These are phyloP conservation scores for Rhododendron vialii DNA, from an alignment of 148 eudicot genomes.

Conservation along the genomic window DNA sequence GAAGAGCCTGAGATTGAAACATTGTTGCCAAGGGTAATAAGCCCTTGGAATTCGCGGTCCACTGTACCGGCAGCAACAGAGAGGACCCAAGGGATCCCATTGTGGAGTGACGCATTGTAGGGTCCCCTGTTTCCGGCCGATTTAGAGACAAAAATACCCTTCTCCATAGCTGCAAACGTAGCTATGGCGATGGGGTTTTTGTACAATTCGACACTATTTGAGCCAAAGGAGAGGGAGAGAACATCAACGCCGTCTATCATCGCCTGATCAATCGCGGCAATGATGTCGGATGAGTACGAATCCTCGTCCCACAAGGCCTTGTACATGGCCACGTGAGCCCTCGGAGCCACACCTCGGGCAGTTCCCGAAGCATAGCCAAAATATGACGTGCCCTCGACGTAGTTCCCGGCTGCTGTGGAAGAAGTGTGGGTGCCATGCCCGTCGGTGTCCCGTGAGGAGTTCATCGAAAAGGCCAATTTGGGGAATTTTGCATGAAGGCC, in stretches of 20 bases:
- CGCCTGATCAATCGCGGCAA: conserved; percentile 62
- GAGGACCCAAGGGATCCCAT: conserved; percentile 51
- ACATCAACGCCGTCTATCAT: conserved; percentile 60
- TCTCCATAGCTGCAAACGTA: conserved; percentile 51
- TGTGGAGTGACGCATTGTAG: conserved; percentile 23
- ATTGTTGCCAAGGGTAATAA: conserved; percentile 41
- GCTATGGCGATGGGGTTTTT: conserved; percentile 47
- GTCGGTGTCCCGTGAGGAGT: background rate
- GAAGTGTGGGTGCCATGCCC: background rate
- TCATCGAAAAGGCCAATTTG: conserved; percentile 13
- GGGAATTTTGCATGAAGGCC: conserved; percentile 40
- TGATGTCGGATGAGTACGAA: conserved; percentile 28
- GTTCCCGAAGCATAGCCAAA: background rate
- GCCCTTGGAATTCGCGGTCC: conserved; percentile 45
- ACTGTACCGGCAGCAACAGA: conserved; percentile 49
- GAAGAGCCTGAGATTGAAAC: conserved; percentile 1
- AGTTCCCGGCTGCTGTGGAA: background rate
- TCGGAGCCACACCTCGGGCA: background rate
- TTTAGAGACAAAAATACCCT: conserved; percentile 41
- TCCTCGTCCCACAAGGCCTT: conserved; percentile 54
- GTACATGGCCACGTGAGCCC: conserved; percentile 59
- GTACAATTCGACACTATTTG: conserved; percentile 14
- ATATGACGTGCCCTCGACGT: background rate
- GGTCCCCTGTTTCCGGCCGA: conserved; percentile 59
- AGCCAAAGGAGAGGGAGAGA: conserved; percentile 45